These are phyloP conservation scores for Astrephomene gubernaculifera DNA, from an alignment of 139 green algal genomes.

Conservation along the genomic window DNA sequence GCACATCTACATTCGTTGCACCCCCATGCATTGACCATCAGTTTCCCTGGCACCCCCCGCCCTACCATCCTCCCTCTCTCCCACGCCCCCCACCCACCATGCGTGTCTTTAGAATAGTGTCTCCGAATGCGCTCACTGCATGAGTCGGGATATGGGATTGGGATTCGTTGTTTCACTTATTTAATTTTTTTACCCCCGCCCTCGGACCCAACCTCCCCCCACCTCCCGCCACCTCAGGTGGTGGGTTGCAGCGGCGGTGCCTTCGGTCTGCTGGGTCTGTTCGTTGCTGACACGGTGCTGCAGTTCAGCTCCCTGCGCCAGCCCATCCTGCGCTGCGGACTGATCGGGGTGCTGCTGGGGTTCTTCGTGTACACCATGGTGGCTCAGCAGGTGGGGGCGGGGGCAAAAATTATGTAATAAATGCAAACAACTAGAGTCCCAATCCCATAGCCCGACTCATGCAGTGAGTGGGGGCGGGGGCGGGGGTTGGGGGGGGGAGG, in stretches of 20 bases:
- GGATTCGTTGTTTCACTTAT: too few species aligned
- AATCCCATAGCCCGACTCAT: too few species aligned
- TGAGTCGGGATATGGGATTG: too few species aligned
- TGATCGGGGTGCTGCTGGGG: slow-evolving; percentile 28
- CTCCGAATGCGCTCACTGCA: neutral
- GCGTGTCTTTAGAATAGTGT: too few species aligned
- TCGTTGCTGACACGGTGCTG: slow-evolving; percentile 63
- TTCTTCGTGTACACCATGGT: slow-evolving; percentile 6
- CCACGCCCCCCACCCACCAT: too few species aligned
- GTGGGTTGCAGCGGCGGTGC: slow-evolving; percentile 75
- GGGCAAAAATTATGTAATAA: neutral
- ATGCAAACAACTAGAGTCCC: too few species aligned
- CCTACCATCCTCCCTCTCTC: neutral
- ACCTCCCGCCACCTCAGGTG: slow-evolving; percentile 40
- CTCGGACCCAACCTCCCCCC: neutral
- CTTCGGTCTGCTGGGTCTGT: slow-evolving; percentile 83
- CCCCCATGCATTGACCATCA: neutral
- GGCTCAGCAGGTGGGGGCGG: slow-evolving; percentile 1
- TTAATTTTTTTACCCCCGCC: too few species aligned
- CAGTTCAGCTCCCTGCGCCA: slow-evolving; percentile 69
- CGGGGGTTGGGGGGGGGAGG: neutral
- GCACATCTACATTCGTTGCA: neutral
- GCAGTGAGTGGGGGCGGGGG: slow-evolving; percentile 1
- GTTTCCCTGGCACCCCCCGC: neutral
- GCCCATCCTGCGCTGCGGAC: slow-evolving; percentile 64